phyloP scores from a whole-genome alignment of 108 stramenopile genomes.

The Discostella pseudostelligera region DNA sequence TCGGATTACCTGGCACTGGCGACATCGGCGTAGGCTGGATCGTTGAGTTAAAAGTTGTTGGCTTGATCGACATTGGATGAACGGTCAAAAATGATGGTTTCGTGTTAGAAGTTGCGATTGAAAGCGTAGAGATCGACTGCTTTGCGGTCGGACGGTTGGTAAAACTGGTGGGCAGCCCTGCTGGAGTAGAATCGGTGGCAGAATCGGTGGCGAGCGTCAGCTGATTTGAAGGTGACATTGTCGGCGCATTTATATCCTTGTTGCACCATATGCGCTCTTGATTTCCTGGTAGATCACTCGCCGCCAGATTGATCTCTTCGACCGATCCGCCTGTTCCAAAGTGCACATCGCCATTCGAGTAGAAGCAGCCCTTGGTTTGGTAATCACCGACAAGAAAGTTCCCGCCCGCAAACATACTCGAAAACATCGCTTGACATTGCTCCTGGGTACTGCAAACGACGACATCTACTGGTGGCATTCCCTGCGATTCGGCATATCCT shows the following conservation, averaged over 20 bases:
- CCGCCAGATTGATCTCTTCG: neutral
- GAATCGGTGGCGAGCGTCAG: neutral
- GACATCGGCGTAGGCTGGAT: too few relatives aligned
- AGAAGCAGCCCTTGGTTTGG: constrained; percentile 13
- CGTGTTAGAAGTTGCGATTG: too few relatives aligned
- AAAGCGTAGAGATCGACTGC: neutral
- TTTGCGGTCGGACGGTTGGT: neutral
- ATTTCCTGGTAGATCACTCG: constrained; percentile 1
- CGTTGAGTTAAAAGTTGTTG: too few relatives aligned
- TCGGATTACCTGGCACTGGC: too few relatives aligned
- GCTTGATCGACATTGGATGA: too few relatives aligned
- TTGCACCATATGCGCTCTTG: constrained; percentile 16
- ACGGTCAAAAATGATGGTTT: too few relatives aligned
- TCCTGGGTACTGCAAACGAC: neutral
- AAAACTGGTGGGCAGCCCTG: too few relatives aligned
- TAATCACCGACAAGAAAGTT: neutral
- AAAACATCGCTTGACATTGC: neutral
- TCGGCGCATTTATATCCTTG: neutral
- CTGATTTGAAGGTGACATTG: neutral
- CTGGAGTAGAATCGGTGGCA: neutral
- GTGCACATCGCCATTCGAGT: too few relatives aligned
- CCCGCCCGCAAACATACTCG: neutral
- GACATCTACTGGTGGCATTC: neutral
- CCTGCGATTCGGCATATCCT: too few relatives aligned
- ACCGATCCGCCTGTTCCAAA: too few relatives aligned